A percentile compares a stretch with the other conserved stretches of the same genome.
Evolutionary conservation across 371 early-diverging fungal species (phyloP).

Genomic region (Apophysomyces trapeziformis): DNA sequence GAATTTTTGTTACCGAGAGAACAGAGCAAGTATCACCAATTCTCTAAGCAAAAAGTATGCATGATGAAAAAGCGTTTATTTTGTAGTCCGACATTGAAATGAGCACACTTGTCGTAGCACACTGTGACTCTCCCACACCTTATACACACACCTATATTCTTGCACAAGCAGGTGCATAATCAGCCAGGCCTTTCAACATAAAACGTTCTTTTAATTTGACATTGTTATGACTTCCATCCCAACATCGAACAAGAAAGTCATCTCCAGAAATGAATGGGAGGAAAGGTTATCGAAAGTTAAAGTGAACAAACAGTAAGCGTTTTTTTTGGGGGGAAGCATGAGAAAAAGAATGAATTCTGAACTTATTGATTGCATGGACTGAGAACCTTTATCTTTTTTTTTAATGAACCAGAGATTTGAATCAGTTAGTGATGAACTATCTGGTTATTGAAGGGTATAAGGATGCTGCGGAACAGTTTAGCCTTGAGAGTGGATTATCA

Average conservation of each 20-base stretch:
- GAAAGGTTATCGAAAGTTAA: slow-evolving; percentile 60
- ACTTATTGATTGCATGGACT: neutral
- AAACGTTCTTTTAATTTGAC: neutral
- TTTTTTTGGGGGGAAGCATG: too few species aligned
- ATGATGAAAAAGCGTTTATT: too few species aligned
- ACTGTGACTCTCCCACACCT: too few species aligned
- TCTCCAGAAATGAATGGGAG: slow-evolving; percentile 68
- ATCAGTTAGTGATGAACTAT: slow-evolving; percentile 97
- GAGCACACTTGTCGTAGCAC: too few species aligned
- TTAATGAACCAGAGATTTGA: slow-evolving; percentile 69
- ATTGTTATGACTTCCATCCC: slow-evolving; percentile 20
- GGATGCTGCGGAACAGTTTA: slow-evolving; percentile 96
- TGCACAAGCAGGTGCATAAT: too few species aligned
- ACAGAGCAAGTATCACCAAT: too few species aligned
- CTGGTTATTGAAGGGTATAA: slow-evolving; percentile 97
- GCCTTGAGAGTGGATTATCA: slow-evolving; percentile 78
- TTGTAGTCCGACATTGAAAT: too few species aligned
- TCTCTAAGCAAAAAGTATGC: too few species aligned
- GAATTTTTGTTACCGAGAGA: too few species aligned
- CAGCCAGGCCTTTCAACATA: neutral
- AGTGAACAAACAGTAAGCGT: slow-evolving; percentile 66
- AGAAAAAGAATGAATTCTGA: too few species aligned
- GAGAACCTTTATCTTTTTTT: neutral
- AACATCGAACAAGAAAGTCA: slow-evolving; percentile 45
- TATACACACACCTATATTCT: too few species aligned